These are phyloP conservation scores for Sarcomyxa edulis DNA, from an alignment of 768 basidiomycete genomes.

Conservation along the genomic window DNA sequence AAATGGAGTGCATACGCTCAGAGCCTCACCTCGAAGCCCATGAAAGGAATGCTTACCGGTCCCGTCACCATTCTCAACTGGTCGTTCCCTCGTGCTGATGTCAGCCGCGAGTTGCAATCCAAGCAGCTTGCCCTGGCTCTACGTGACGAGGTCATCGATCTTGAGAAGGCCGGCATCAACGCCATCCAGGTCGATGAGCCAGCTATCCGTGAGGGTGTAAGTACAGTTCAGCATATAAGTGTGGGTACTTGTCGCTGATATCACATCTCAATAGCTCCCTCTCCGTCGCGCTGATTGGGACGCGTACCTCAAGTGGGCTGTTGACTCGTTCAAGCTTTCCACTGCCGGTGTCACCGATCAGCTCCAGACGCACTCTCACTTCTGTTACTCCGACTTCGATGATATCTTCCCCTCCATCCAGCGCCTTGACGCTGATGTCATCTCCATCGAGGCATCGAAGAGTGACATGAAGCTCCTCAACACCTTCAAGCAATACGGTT, in stretches of 20 bases:
- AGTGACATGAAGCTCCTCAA: constrained; percentile 95
- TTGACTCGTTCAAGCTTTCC: constrained; percentile 96
- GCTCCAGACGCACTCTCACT: constrained; percentile 98
- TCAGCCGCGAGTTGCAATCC: constrained; percentile 93
- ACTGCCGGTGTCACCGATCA: constrained; percentile 93
- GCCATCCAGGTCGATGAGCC: constrained; percentile 99
- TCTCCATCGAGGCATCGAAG: constrained; percentile 98
- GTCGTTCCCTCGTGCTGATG: constrained; percentile 99
- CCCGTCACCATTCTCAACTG: constrained; percentile 99
- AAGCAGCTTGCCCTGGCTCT: constrained; percentile 97
- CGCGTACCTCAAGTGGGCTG: constrained; percentile 94
- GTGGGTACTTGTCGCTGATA: constrained; percentile 9
- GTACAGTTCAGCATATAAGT: constrained; percentile 20
- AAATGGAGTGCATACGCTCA: constrained; percentile 97
- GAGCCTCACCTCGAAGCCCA: constrained; percentile 85
- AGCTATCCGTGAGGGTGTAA: constrained; percentile 96
- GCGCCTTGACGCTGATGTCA: constrained; percentile 96
- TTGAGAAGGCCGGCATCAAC: constrained; percentile 92
- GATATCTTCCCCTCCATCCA: constrained; percentile 98
- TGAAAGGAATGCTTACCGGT: constrained; percentile 99
- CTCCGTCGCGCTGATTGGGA: constrained; percentile 97
- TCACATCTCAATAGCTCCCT: constrained; percentile 57
- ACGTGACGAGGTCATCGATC: constrained; percentile 96
- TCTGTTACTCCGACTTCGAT: constrained; percentile 98
- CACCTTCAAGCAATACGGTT: constrained; percentile 92